Conservation (phyloP, 2,329 filamentous ascomycete species). For the Aspergillus fumigatiaffinis region DNA sequence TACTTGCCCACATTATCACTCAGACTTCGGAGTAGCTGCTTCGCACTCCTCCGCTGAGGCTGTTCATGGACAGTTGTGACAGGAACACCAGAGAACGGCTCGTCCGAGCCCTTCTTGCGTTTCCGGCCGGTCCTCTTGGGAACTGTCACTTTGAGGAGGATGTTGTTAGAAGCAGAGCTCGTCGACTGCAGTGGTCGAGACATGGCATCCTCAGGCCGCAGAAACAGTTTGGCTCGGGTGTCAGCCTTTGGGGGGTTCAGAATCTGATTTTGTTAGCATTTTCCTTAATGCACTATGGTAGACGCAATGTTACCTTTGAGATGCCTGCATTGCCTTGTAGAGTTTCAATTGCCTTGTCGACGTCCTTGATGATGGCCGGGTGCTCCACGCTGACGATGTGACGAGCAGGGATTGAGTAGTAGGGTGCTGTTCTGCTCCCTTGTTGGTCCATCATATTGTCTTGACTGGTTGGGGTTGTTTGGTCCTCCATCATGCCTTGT, state of each 20-base stretch:
- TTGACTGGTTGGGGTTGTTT: not conserved
- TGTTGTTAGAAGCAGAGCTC: constrained; percentile 71
- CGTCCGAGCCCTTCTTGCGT: constrained; percentile 72
- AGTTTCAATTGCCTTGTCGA: constrained; percentile 61
- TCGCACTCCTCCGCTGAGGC: constrained; percentile 20
- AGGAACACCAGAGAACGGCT: constrained; percentile 55
- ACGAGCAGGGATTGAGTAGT: constrained; percentile 49
- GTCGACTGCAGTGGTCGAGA: constrained; percentile 75
- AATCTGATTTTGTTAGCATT: constrained; percentile 32
- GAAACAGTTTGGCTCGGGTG: constrained; percentile 61
- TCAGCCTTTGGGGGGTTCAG: constrained; percentile 44
- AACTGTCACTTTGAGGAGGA: constrained; percentile 80
- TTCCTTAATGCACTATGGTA: not conserved
- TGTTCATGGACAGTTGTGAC: constrained; percentile 23
- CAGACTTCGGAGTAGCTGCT: constrained; percentile 47
- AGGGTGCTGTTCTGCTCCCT: constrained; percentile 38
- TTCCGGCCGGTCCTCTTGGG: constrained; percentile 84
- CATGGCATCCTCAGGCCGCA: constrained; percentile 75
- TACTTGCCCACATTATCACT: constrained; percentile 68
- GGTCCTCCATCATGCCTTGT: not conserved
- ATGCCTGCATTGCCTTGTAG: constrained; percentile 56
- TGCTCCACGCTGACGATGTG: constrained; percentile 62
- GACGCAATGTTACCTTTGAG: constrained; percentile 43
- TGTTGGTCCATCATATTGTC: constrained; percentile 20
- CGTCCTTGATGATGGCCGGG: constrained; percentile 61